phyloP scores from a whole-genome alignment of 106 monocot genomes.

The Narthecium ossifragum region DNA sequence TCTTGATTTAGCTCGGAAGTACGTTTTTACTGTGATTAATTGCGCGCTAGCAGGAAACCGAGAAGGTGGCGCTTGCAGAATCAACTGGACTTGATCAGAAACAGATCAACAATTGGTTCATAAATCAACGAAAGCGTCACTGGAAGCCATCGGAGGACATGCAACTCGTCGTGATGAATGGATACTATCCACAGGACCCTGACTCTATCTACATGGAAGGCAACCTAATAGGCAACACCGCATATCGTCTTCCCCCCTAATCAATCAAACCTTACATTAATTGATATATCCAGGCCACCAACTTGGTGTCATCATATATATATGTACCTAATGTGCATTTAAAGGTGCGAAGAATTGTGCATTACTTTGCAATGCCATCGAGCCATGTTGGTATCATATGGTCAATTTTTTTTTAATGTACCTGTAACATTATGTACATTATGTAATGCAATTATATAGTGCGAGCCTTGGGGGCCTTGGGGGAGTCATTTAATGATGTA shows the following conservation, averaged over 20 bases:
- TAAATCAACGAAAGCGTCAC: constrained; percentile 81
- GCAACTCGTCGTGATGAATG: constrained; percentile 68
- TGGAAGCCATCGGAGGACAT: constrained; percentile 89
- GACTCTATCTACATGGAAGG: constrained; percentile 3
- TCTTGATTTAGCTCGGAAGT: too few relatives aligned
- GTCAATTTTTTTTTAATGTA: too few relatives aligned
- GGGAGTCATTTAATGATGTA: too few relatives aligned
- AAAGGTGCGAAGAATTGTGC: too few relatives aligned
- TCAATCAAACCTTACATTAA: not conserved
- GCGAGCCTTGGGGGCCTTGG: too few relatives aligned
- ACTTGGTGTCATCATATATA: too few relatives aligned
- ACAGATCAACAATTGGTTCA: constrained; percentile 93
- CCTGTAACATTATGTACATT: too few relatives aligned
- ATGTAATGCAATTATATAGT: too few relatives aligned
- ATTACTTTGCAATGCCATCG: too few relatives aligned
- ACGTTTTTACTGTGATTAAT: not conserved
- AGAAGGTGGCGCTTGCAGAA: constrained; percentile 65
- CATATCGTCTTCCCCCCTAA: not conserved
- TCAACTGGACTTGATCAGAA: constrained; percentile 78
- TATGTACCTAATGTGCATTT: too few relatives aligned
- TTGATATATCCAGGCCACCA: too few relatives aligned
- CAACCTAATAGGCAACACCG: not conserved
- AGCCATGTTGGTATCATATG: too few relatives aligned
- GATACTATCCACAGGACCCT: constrained; percentile 1
- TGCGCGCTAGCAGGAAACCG: constrained; percentile 70